Base-by-base conservation (phyloP, 2,329 filamentous ascomycete species). In the Aspergillus arachidicola region DNA sequence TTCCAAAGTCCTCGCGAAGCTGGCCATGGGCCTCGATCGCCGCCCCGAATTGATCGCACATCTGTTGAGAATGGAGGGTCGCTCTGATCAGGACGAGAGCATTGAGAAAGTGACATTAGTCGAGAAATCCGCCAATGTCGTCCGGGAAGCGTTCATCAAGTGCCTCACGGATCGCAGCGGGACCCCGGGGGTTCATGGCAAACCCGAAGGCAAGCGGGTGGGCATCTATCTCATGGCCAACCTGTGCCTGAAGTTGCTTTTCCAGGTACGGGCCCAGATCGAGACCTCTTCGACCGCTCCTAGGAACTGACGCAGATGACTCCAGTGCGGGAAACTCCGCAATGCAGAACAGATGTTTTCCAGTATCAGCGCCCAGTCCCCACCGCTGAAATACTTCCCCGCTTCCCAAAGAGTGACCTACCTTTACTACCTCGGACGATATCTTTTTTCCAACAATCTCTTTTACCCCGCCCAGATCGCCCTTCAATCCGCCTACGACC, bases 191-290 rank as follows among this genome's bases (percentile, higher is more conserved):
- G 83, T 83, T 0, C 77, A 85, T 30, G 88, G 87, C 23, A 86
- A 84, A 64, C 92, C 93, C 0, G 91, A 94, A 71, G 93, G 93
- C 60, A 96, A 94, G 75, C 93, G 94, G 73, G 81, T 90, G 12
- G 94, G 92, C 50, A 93, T 97, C 66, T 97, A 97, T 79, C 89
- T 92, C 63, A 93, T 96, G 79, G 94, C 93, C 64, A 97, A 97
- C 73, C 85, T 97, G 28, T 95, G 93, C 43, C 81, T 97, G 56
- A 94, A 94, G 76, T 86, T 97, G 3, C 84, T 97, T 9, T 96
- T 96, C 73, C 91, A 93, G 69, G 89, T 91, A 81, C 53, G 83
- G 36, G 21, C 9, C 28, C 4, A 53, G 6, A 36, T 26, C 11
- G 36, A 38, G 19, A 9, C 10, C 11, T 3, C 26, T 19, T 12